A percentile compares a stretch with the other conserved stretches of the same genome.
Evolutionary conservation across 2,329 filamentous ascomycete genomes (phyloP).

Genomic region (Trichoderma semiorbis): DNA sequence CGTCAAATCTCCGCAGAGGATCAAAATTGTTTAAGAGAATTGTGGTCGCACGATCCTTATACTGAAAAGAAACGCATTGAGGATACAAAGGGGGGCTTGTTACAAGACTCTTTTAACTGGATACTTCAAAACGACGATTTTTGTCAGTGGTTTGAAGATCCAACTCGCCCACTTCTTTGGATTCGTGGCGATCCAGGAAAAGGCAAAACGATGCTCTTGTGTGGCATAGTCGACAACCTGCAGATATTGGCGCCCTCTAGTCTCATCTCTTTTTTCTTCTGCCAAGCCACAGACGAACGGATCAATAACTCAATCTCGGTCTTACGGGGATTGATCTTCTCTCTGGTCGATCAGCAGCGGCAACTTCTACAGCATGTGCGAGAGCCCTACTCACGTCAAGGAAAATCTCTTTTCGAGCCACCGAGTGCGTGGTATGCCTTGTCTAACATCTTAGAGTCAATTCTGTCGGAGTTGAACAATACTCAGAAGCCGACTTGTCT

Average conservation of each 20-base stretch:
- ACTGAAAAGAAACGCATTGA: background rate
- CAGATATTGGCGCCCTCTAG: background rate
- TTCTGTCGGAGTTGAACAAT: conserved; percentile 35
- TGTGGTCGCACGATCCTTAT: background rate
- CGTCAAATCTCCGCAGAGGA: background rate
- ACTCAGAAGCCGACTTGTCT: conserved; percentile 23
- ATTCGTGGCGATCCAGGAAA: conserved; percentile 39
- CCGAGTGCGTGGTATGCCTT: conserved; percentile 37
- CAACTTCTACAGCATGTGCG: conserved; percentile 34
- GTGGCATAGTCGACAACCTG: conserved; percentile 31
- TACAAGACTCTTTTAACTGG: background rate
- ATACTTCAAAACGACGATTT: background rate
- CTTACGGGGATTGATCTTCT: conserved; percentile 31
- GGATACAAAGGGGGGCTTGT: background rate
- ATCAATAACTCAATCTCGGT: conserved; percentile 40
- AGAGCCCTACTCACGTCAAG: conserved; percentile 32
- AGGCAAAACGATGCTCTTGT: conserved; percentile 44
- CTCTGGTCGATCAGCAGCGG: conserved; percentile 34
- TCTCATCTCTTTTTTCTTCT: background rate
- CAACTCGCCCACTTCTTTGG: conserved; percentile 32
- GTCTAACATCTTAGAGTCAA: conserved; percentile 34
- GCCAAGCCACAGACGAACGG: conserved; percentile 24
- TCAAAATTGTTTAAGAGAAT: background rate
- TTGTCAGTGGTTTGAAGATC: conserved; percentile 15
- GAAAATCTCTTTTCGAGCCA: conserved; percentile 38